Evolutionary conservation across 1,284 basidiomycete genomes (phyloP).

Genomic region (Grifola frondosa): DNA sequence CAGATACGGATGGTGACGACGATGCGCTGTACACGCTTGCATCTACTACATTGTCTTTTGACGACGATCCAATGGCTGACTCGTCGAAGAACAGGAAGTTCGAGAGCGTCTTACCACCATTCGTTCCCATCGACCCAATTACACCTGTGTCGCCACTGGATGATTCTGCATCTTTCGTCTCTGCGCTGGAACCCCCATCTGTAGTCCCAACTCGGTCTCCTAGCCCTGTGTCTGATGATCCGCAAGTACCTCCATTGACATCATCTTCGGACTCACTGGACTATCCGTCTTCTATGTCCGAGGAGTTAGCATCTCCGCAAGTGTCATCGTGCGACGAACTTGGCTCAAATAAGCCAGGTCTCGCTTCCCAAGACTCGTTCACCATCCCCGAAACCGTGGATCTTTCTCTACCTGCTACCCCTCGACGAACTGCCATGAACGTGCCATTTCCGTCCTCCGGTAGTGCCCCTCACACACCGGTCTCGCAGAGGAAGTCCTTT

Average conservation of each 20-base stretch:
- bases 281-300: constrained; percentile 42
- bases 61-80: not conserved
- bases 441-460: constrained; percentile 42
- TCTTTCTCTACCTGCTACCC: constrained; percentile 27
- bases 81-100: too few relatives aligned
- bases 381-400: constrained; percentile 28
- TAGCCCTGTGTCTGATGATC: constrained; percentile 34
- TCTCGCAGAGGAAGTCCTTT: constrained; percentile 37
- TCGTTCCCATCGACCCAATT: constrained; percentile 9
- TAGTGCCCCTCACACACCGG: constrained; percentile 30
- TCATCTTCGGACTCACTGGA: constrained; percentile 48
- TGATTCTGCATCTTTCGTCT: constrained; percentile 32
- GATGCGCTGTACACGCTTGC: too few relatives aligned
- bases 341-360: constrained; percentile 7
- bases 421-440: constrained; percentile 16
- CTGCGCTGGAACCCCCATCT: constrained; percentile 34
- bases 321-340: constrained; percentile 24
- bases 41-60: too few relatives aligned
- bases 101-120: too few relatives aligned
- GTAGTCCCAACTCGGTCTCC: constrained; percentile 37
- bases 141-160: constrained; percentile 13
- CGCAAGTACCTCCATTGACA: constrained; percentile 39
- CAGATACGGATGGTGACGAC: too few relatives aligned
- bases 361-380: constrained; percentile 22
- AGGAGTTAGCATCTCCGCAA: constrained; percentile 34